Conservation (phyloP, 306 rosid genomes). For the Canavalia gladiata region DNA sequence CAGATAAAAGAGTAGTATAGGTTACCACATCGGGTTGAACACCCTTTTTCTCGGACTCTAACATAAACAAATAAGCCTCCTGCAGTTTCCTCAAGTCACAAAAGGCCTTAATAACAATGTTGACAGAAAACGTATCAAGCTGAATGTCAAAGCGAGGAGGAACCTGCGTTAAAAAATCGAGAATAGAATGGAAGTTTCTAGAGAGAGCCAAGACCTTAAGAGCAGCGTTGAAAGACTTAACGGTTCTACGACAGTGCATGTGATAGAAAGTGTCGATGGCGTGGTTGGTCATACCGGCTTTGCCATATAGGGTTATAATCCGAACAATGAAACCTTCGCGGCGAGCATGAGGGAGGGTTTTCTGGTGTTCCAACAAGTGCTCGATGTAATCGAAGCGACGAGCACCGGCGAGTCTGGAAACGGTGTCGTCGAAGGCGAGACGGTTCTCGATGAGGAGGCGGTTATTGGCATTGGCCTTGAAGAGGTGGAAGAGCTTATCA, state of each 20-base stretch:
- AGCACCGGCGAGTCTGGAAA: constrained; percentile 78
- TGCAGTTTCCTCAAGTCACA: constrained; percentile 58
- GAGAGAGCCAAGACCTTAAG: constrained; percentile 69
- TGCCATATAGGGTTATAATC: constrained; percentile 75
- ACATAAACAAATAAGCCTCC: constrained; percentile 68
- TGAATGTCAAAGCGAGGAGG: constrained; percentile 53
- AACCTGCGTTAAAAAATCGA: constrained; percentile 46
- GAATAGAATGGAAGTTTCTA: constrained; percentile 50
- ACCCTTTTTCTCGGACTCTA: constrained; percentile 61
- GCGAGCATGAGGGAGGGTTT: constrained; percentile 73
- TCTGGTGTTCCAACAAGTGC: constrained; percentile 75
- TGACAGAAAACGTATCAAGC: constrained; percentile 63
- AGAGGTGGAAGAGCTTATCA: constrained; percentile 65
- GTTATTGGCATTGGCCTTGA: constrained; percentile 76
- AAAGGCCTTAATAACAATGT: constrained; percentile 68
- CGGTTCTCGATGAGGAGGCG: constrained; percentile 69
- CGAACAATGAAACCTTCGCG: constrained; percentile 79
- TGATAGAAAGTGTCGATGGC: constrained; percentile 69
- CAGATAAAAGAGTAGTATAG: constrained; percentile 73
- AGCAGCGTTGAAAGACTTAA: constrained; percentile 76
- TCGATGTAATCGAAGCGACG: constrained; percentile 74
- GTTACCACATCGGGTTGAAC: constrained; percentile 75
- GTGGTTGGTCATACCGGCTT: constrained; percentile 73
- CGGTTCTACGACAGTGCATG: constrained; percentile 70
- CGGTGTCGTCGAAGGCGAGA: constrained; percentile 74